phyloP scores from a whole-genome alignment of 768 basidiomycete species.

The Auriculariales sp. region DNA sequence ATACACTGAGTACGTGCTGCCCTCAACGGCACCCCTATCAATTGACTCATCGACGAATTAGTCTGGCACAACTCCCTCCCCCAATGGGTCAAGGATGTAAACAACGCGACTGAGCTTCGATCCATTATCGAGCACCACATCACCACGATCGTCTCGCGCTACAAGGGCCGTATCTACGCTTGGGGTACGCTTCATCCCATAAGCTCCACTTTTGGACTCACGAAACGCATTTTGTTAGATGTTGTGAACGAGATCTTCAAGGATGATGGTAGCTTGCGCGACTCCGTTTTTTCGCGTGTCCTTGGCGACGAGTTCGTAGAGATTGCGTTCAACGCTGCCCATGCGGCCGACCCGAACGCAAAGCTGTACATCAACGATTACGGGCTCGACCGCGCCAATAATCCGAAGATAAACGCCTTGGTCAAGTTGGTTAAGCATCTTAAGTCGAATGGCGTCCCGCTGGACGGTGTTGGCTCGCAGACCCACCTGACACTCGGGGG shows the following conservation, averaged over 20 bases:
- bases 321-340: conserved; percentile 36
- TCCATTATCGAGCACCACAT: conserved; percentile 22
- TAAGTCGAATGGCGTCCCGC: conserved; percentile 21
- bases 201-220: too few relatives aligned
- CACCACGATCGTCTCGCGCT: conserved; percentile 34
- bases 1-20: conserved; percentile 1
- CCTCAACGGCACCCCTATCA: neutral
- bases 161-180: conserved; percentile 37
- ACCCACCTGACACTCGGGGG: conserved; percentile 27
- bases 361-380: conserved; percentile 19
- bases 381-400: conserved; percentile 34
- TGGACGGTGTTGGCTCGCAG: conserved; percentile 36
- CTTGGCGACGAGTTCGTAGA: conserved; percentile 36
- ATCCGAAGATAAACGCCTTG: conserved; percentile 25
- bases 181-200: too few relatives aligned
- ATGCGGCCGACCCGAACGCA: conserved; percentile 32
- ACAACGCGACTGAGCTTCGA: neutral
- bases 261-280: conserved; percentile 33
- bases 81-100: conserved; percentile 1
- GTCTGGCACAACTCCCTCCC: neutral
- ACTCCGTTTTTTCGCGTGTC: conserved; percentile 33
- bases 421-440: conserved; percentile 27
- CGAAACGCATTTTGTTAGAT: too few relatives aligned
- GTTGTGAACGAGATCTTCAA: conserved; percentile 31
- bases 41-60: neutral